phyloP scores from a whole-genome alignment of 2,329 filamentous ascomycete species.

The Talaromyces sp. region DNA sequence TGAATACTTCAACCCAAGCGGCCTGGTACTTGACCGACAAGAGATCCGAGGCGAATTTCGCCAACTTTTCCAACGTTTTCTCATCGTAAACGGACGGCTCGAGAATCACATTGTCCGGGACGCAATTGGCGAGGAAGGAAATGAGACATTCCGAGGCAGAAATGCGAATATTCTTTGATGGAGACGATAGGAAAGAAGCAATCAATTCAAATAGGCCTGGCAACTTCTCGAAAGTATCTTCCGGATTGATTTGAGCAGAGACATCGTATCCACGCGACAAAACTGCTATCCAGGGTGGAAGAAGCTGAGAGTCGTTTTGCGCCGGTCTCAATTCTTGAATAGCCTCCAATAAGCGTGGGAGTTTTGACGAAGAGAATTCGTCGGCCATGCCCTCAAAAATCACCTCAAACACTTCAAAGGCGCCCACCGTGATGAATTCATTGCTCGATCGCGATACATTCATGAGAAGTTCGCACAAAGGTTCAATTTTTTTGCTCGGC shows the following conservation, averaged over 20 bases:
- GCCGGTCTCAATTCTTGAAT: slow-evolving; percentile 88
- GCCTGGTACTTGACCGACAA: slow-evolving; percentile 87
- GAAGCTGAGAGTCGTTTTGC: slow-evolving; percentile 86
- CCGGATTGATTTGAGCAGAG: slow-evolving; percentile 77
- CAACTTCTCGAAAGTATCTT: slow-evolving; percentile 86
- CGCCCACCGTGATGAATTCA: slow-evolving; percentile 92
- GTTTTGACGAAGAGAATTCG: slow-evolving; percentile 80
- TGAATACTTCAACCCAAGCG: slow-evolving; percentile 93
- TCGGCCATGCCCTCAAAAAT: slow-evolving; percentile 90
- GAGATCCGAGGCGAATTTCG: slow-evolving; percentile 63
- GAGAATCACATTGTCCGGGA: slow-evolving; percentile 75
- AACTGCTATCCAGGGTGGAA: slow-evolving; percentile 95
- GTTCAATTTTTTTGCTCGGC: slow-evolving; percentile 94
- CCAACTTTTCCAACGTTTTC: slow-evolving; percentile 77
- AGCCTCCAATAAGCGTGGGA: slow-evolving; percentile 82
- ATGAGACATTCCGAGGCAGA: slow-evolving; percentile 93
- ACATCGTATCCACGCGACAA: slow-evolving; percentile 92
- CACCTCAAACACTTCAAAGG: slow-evolving; percentile 95
- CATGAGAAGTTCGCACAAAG: slow-evolving; percentile 81
- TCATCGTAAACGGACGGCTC: slow-evolving; percentile 92
- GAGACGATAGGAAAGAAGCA: slow-evolving; percentile 73
- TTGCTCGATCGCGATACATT: slow-evolving; percentile 85
- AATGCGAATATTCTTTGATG: slow-evolving; percentile 86
- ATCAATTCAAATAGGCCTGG: slow-evolving; percentile 79
- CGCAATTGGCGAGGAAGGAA: slow-evolving; percentile 84